phyloP scores from a whole-genome alignment of 1,139 yeast species.

The Ogataea hybrid region DNA sequence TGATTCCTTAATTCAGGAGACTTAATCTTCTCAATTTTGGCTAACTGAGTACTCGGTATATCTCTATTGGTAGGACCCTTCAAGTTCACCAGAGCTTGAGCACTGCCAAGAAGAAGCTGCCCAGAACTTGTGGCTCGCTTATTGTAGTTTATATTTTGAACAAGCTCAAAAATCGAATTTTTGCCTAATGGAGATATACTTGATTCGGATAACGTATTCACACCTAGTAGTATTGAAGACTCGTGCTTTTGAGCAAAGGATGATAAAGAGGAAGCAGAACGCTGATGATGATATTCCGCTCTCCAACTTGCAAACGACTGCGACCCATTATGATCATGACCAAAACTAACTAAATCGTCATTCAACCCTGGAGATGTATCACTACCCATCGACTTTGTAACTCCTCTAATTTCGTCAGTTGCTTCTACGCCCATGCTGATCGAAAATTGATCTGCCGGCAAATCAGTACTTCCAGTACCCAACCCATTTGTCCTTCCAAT shows the following conservation, averaged over 20 bases:
- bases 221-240: slow-evolving; percentile 26
- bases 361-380: no score
- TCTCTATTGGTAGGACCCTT: slow-evolving; percentile 75
- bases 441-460: no score
- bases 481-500: no score
- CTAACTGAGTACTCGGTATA: slow-evolving; percentile 78
- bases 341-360: no score
- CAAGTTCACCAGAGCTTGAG: slow-evolving; percentile 41
- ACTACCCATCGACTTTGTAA: no score
- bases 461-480: no score
- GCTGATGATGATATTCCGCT: slow-evolving; percentile 14
- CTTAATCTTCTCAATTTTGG: slow-evolving; percentile 53
- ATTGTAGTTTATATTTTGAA: slow-evolving; percentile 55
- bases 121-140: slow-evolving; percentile 33
- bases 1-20: slow-evolving; percentile 50
- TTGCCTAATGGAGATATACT: slow-evolving; percentile 67
- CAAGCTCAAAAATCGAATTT: slow-evolving; percentile 69
- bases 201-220: slow-evolving; percentile 27
- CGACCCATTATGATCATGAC: no score
- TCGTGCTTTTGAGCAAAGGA: slow-evolving; percentile 25
- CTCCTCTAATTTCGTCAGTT: no score
- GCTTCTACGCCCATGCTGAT: no score
- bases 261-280: slow-evolving; percentile 28
- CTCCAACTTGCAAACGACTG: no score
- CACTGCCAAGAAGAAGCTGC: slow-evolving; percentile 30